phyloP scores from a whole-genome alignment of 2,329 filamentous ascomycete genomes.

The Trichoderma sp. region DNA sequence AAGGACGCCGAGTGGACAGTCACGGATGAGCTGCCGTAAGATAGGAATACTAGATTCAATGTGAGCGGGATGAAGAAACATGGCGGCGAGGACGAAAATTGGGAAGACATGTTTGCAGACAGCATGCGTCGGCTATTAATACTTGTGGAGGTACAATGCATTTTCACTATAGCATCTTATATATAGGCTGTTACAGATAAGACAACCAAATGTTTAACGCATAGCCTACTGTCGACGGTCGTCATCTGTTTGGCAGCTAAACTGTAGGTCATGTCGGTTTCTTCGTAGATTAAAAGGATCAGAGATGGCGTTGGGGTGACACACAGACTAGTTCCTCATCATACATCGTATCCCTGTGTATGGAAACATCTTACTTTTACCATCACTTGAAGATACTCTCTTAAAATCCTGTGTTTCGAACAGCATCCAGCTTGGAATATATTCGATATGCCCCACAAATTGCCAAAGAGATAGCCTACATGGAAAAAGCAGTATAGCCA shows the following conservation, averaged over 20 bases:
- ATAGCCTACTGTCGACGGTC: background rate
- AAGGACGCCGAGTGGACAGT: conserved; percentile 60
- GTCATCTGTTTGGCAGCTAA: background rate
- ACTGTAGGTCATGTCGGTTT: background rate
- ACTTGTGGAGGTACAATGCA: background rate
- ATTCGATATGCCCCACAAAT: background rate
- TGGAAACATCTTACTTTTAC: rapidly evolving
- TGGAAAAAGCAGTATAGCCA: background rate
- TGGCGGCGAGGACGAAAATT: conserved; percentile 27
- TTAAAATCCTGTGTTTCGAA: background rate
- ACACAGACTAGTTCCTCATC: background rate
- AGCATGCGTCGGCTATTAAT: background rate
- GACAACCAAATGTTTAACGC: background rate
- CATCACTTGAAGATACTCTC: background rate
- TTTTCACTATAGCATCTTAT: background rate
- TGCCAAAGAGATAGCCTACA: background rate
- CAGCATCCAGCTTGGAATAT: background rate
- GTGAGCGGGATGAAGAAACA: conserved; percentile 56
- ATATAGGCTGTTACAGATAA: background rate
- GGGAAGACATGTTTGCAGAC: background rate
- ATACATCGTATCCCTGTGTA: background rate
- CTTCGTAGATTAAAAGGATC: background rate
- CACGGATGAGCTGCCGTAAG: conserved; percentile 55
- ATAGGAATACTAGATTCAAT: conserved; percentile 46
- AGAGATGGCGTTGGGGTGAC: background rate